Evolutionary conservation across 345 rosid species (phyloP).

Genomic region (Hypericum perforatum): DNA sequence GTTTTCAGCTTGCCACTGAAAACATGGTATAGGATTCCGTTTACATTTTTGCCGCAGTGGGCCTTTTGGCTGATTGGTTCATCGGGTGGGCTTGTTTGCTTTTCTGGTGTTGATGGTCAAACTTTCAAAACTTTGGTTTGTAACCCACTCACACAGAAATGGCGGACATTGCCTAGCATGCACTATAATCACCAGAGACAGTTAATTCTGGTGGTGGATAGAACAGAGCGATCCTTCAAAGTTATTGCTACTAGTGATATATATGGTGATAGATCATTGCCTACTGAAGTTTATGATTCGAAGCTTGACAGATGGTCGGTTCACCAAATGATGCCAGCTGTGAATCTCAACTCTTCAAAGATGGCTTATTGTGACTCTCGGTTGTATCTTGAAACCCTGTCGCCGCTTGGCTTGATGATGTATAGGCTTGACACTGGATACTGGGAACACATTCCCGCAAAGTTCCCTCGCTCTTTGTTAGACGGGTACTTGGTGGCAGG

Average conservation of each 20-base stretch:
- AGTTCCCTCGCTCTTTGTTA: conserved; percentile 79
- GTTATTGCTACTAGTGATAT: conserved; percentile 87
- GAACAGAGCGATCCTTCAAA: conserved; percentile 64
- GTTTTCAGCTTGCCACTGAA: conserved; percentile 87
- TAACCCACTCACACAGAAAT: conserved; percentile 78
- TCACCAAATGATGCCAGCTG: conserved; percentile 93
- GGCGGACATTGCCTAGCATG: conserved; percentile 80
- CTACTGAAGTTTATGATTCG: conserved; percentile 90
- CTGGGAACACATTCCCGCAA: conserved; percentile 95
- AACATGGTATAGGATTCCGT: conserved; percentile 86
- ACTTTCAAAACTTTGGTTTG: conserved; percentile 76
- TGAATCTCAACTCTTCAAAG: conserved; percentile 86
- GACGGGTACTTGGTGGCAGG: conserved; percentile 97
- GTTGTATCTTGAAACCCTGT: conserved; percentile 83
- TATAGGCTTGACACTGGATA: conserved; percentile 63
- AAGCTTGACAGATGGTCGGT: conserved; percentile 61
- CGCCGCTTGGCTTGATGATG: conserved; percentile 94
- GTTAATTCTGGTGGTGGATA: conserved; percentile 76
- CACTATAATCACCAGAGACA: conserved; percentile 82
- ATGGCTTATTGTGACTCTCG: conserved; percentile 92
- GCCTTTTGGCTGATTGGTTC: conserved; percentile 93
- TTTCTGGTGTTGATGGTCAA: conserved; percentile 83
- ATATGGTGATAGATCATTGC: conserved; percentile 73
- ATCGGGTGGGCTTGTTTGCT: conserved; percentile 82
- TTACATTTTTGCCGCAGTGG: conserved; percentile 84